These are phyloP conservation scores for Ganoderma meredithae DNA, from an alignment of 1,284 basidiomycete genomes.

Conservation along the genomic window DNA sequence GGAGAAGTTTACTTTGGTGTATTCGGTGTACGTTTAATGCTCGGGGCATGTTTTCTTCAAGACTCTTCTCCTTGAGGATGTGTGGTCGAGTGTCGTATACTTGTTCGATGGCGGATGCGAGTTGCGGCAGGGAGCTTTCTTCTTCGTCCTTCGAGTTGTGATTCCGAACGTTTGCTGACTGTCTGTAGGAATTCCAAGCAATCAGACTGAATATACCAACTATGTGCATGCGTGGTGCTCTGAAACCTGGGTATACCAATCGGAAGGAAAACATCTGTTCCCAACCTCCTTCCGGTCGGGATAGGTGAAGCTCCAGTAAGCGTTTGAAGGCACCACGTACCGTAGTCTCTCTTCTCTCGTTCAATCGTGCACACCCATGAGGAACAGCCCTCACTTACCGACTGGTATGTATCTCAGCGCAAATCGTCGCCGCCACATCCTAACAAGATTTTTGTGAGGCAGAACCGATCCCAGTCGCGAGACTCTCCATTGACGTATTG, in stretches of 20 bases:
- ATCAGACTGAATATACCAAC: too few relatives aligned
- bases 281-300: background rate
- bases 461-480: background rate
- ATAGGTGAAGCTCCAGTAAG: background rate
- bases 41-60: background rate
- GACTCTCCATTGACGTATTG: background rate
- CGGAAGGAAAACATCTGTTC: too few relatives aligned
- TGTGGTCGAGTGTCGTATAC: background rate
- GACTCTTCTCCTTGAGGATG: background rate
- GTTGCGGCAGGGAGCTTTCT: background rate
- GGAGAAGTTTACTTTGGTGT: background rate
- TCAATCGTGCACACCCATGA: background rate
- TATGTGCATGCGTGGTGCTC: too few relatives aligned
- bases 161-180: background rate
- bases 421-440: background rate
- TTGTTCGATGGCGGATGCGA: background rate
- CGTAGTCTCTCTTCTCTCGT: background rate
- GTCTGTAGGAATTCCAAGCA: background rate
- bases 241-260: too few relatives aligned
- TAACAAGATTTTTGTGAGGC: background rate
- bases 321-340: background rate
- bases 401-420: background rate
- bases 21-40: conserved; percentile 7
- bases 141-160: background rate
- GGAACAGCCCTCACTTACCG: too few relatives aligned